These are phyloP conservation scores for Deinandra increscens DNA, from an alignment of 129 eudicot genomes.

Conservation along the genomic window DNA sequence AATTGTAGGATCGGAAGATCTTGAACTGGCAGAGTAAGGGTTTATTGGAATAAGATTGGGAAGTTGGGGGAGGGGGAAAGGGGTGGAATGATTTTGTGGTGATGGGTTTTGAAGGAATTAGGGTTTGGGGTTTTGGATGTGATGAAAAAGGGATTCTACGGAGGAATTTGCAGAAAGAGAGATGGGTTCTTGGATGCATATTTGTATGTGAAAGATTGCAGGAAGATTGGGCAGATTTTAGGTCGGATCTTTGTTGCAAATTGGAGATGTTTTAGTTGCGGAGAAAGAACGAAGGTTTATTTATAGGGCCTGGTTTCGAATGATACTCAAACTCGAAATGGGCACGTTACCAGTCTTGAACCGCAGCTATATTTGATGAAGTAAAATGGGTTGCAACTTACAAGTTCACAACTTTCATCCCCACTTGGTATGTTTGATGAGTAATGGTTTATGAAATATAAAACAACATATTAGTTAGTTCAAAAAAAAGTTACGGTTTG, in stretches of 20 bases:
- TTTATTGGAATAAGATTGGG: constrained; percentile 18
- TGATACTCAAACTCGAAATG: no score
- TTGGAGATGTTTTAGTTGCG: not conserved
- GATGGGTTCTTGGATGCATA: constrained; percentile 55
- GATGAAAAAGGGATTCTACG: constrained; percentile 38
- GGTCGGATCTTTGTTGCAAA: not conserved
- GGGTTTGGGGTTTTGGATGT: constrained; percentile 47
- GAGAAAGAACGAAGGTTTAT: no score
- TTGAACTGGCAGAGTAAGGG: constrained; percentile 29
- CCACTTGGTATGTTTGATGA: no score
- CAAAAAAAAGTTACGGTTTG: no score
- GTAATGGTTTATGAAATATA: no score
- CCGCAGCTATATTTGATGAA: no score
- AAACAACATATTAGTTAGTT: no score
- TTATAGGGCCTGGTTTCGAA: no score
- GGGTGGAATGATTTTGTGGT: constrained; percentile 26
- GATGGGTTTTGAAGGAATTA: constrained; percentile 28
- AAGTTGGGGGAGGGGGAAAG: constrained; percentile 8
- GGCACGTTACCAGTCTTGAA: no score
- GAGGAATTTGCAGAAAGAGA: constrained; percentile 45
- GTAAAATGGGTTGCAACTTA: no score
- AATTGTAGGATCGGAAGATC: constrained; percentile 35
- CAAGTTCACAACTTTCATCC: no score
- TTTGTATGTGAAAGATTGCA: constrained; percentile 9
- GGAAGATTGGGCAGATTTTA: not conserved